Evolutionary conservation across 768 basidiomycete species (phyloP), one percentile per base, ranked within the genome.

Genomic region (Suillus spraguei): DNA sequence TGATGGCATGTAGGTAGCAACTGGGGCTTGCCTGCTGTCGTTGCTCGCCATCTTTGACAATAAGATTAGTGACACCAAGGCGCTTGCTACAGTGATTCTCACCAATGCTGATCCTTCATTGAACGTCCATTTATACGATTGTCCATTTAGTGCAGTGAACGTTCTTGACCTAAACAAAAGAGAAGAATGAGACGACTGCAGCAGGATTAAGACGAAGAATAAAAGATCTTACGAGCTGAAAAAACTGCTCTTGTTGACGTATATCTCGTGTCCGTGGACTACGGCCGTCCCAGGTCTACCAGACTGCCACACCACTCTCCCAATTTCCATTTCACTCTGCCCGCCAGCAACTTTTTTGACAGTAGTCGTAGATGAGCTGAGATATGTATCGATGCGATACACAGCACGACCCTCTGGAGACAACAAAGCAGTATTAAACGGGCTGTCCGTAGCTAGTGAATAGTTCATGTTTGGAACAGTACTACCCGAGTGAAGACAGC

Each of bases 91-190:
- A 7, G 47, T 39, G 36, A 63, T 7, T 62, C 69, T 61, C 61
- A 76, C 74, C 70, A 76, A 56, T 47, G 70, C 70, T 1, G 74
- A 66, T 38, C 75, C 74, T 8, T 75, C 75, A 35, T 72, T 70
- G 46, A 77, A 75, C 22, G 73, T 69, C 74, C 74, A 75, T 63
- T 75, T 75, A 62, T 75, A 75, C 7, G 74, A 72, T 49, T 75
- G 72, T 20, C 74, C 74, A 53, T 75, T 75, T 67, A 76, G 68
- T 32, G 74, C 75, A 46, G 68, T 75, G 46, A 75, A 75, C 53
- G 75, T 75, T 35, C 74, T 67, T 41, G 74, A 76, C 58, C 74
- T 75, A 55, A 17, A 41, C 6, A 4, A 41, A 17, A 61, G 16
- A 24, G 36, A 59, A 24, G 9, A 17, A 41, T 46, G 47, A 47